These are phyloP conservation scores for Thelephora ganbajun DNA, from an alignment of 768 basidiomycete genomes.

Conservation along the genomic window DNA sequence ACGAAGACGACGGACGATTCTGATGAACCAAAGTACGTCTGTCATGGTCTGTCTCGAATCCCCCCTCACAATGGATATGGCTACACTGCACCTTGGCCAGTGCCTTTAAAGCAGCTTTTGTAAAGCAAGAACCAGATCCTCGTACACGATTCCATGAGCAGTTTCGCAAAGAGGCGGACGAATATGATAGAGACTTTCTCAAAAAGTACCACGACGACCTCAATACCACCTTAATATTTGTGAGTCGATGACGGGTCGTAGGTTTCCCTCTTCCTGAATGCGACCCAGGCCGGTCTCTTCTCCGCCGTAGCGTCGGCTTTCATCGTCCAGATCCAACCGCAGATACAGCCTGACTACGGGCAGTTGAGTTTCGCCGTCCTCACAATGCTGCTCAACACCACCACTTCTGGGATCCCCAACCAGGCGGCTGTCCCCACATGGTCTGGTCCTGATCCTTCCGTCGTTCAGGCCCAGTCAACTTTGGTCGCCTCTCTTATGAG, in stretches of 20 bases:
- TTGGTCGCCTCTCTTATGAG: slow-evolving; percentile 11
- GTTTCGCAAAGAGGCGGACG: not conserved
- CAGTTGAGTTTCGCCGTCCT: no score
- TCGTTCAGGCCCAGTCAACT: slow-evolving; percentile 10
- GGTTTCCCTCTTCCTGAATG: not conserved
- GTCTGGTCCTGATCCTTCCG: slow-evolving; percentile 9
- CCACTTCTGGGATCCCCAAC: slow-evolving; percentile 1
- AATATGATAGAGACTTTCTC: not conserved
- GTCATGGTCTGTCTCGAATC: no score
- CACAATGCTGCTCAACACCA: slow-evolving; percentile 1
- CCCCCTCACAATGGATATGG: no score
- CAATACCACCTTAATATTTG: not conserved
- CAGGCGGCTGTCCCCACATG: not conserved
- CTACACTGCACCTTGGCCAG: no score
- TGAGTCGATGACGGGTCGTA: not conserved
- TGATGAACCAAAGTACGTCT: no score
- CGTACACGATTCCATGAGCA: not conserved
- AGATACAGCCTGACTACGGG: slow-evolving; percentile 3
- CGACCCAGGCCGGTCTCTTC: slow-evolving; percentile 8
- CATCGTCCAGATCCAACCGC: slow-evolving; percentile 6
- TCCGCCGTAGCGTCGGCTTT: slow-evolving; percentile 10
- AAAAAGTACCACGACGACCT: not conserved
- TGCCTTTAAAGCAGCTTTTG: no score
- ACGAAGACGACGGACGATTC: no score
- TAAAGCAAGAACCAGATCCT: not conserved